Conservation (phyloP, 352 stramenopile species). For the Globisporangium paddicum region DNA sequence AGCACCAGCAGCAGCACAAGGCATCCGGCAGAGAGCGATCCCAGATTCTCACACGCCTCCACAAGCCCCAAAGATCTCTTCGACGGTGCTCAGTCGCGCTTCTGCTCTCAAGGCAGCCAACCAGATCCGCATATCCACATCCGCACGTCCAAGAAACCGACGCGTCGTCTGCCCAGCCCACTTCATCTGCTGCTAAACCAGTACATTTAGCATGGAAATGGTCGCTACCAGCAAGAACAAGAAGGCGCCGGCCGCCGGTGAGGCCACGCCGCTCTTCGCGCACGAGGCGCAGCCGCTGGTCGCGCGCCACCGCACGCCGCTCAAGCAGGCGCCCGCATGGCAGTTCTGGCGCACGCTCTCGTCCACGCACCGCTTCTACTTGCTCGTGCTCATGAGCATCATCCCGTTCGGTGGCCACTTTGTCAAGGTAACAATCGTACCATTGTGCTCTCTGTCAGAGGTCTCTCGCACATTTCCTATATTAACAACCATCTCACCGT, state of each 20-base stretch:
- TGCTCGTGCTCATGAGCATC: slow-evolving; percentile 80
- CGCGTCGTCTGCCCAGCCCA: no score
- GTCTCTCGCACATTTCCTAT: background rate
- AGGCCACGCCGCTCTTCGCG: slow-evolving; percentile 7
- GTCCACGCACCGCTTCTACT: slow-evolving; percentile 65
- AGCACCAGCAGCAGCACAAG: background rate
- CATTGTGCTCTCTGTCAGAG: background rate
- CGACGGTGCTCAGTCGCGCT: background rate
- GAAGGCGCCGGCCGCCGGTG: background rate
- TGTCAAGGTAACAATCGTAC: slow-evolving; percentile 81
- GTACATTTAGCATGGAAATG: slow-evolving; percentile 7
- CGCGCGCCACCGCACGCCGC: slow-evolving; percentile 17
- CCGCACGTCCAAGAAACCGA: background rate
- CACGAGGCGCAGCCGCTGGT: background rate
- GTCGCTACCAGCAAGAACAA: slow-evolving; percentile 3
- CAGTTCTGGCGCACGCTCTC: slow-evolving; percentile 71
- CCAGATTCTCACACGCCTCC: background rate
- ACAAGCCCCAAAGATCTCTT: background rate
- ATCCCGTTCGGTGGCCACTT: slow-evolving; percentile 86
- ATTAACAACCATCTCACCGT: background rate
- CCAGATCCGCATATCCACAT: background rate
- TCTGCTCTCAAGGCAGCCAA: no score
- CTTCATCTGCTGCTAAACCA: background rate
- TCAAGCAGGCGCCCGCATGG: slow-evolving; percentile 43
- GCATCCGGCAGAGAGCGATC: background rate